A percentile compares a stretch with the other conserved stretches of the same genome.
Evolutionary conservation across 225 moss, liverwort and hornwort genomes (phyloP).

Genomic region (Anthoceros angustus): DNA sequence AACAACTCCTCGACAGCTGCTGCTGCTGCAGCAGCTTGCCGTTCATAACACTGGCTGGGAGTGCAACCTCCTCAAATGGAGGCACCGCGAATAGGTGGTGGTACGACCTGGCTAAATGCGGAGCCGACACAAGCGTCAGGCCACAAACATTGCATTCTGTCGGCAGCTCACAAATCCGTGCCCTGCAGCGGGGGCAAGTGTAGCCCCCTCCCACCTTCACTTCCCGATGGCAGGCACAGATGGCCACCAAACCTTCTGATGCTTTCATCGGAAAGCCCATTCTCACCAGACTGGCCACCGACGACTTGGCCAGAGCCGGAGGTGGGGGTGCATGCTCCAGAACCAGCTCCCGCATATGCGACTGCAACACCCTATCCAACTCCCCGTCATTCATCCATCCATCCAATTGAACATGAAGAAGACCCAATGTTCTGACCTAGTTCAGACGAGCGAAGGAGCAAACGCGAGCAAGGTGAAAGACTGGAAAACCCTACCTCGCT

Average conservation of each 20-base stretch:
- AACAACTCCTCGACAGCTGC: constrained; percentile 33
- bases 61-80: constrained; percentile 66
- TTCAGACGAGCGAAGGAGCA: too few species aligned
- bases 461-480: too few species aligned
- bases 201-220: constrained; percentile 94
- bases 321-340: constrained; percentile 98
- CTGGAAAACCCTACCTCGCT: constrained; percentile 41
- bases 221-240: constrained; percentile 91
- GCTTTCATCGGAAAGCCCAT: constrained; percentile 96
- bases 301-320: constrained; percentile 66
- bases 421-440: too few species aligned
- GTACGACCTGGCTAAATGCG: constrained; percentile 89
- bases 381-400: too few species aligned
- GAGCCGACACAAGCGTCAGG: constrained; percentile 83
- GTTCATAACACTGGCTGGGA: constrained; percentile 19
- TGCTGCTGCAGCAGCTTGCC: too few species aligned
- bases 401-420: too few species aligned
- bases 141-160: constrained; percentile 94
- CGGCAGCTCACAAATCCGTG: constrained; percentile 88
- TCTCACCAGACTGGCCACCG: constrained; percentile 76
- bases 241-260: constrained; percentile 72
- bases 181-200: constrained; percentile 92
- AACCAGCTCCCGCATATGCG: constrained; percentile 76
- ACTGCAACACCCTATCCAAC: constrained; percentile 16
- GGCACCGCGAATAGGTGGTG: constrained; percentile 97